Base-by-base conservation (phyloP, 2,329 filamentous ascomycete genomes). In the Paradendryphiella salina region DNA sequence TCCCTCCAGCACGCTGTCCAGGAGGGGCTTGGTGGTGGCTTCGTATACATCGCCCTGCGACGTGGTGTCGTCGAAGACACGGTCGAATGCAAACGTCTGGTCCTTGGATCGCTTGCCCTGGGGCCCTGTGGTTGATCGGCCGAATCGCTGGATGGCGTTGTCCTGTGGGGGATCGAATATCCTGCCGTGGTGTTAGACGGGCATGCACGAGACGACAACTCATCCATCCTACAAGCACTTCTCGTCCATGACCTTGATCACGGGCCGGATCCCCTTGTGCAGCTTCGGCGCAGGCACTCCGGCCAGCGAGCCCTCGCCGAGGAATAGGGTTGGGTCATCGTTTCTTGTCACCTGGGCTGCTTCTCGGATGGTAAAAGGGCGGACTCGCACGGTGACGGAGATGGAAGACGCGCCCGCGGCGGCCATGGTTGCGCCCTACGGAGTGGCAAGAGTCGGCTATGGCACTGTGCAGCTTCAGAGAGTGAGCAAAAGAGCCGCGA, bases 131-230 rank as follows among this genome's bases (percentile, higher is more conserved):
- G 95, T 87, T 2, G 88, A 90, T 70, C 86, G 82, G 23, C 88
- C 88, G 73, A 96, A 96, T 61, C 87, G 88, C 54, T 96, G 90
- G 7, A 97, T 86, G 0, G 92, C 89, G 66, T 86, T 96, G 70
- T 97, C 92, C 75, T 99, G 94, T 34, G 94, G 94, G 6, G 94
- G 94, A 65, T 99, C 94, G 73, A 99, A 99, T 26, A 99, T 86
- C 71, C 94, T 97, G 70, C 50, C 52, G 43, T 56, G 7, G 49
- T 54, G 48, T 71, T 54, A 70, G 62, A 57, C 41, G 37, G 37
- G 13, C 36, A 32, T 10, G 13, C 49, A 39, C 42, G 46, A 32
- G 29, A 36, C 28, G 21, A 15, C 10, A 37, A 17, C 29, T 20
- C 20, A 34, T 14, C 36, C 31, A 15, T 38, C 90, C 63, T 82